Percentiles rank a stretch among this genome's conserved stretches.
Conservation (phyloP, 2,329 filamentous ascomycete genomes). For the Botryotinia globosa region DNA sequence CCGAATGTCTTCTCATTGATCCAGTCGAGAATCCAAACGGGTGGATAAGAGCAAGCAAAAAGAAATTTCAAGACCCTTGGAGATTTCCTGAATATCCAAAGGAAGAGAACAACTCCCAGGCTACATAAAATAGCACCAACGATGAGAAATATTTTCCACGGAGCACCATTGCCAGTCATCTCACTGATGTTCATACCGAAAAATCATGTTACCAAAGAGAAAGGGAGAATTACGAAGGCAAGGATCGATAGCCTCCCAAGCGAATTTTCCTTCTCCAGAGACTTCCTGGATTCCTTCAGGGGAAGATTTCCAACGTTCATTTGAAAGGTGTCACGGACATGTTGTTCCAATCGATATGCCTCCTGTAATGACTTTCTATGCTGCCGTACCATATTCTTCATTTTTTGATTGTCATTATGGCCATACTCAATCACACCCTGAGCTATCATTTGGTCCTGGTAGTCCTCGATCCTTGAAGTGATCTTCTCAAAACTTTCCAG, state of each 20-base stretch:
- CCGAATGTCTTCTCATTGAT: not conserved
- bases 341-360: not conserved
- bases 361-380: not conserved
- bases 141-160: not conserved
- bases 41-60: not conserved
- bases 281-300: not conserved
- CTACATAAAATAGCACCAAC: not conserved
- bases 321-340: not conserved
- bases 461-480: slow-evolving; percentile 17
- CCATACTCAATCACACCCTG: not conserved
- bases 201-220: not conserved
- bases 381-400: no score
- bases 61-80: not conserved
- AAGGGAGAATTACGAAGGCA: not conserved
- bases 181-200: slow-evolving; percentile 7
- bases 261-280: not conserved
- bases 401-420: not conserved
- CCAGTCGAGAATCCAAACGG: not conserved
- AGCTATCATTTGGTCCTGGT: slow-evolving; percentile 28
- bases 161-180: not conserved
- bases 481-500: not conserved
- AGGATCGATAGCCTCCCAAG: not conserved
- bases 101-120: not conserved
- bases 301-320: not conserved
- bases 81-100: not conserved